Evolutionary conservation across 352 stramenopile species (phyloP).

Genomic region (Halophytophthora polymorphica): DNA sequence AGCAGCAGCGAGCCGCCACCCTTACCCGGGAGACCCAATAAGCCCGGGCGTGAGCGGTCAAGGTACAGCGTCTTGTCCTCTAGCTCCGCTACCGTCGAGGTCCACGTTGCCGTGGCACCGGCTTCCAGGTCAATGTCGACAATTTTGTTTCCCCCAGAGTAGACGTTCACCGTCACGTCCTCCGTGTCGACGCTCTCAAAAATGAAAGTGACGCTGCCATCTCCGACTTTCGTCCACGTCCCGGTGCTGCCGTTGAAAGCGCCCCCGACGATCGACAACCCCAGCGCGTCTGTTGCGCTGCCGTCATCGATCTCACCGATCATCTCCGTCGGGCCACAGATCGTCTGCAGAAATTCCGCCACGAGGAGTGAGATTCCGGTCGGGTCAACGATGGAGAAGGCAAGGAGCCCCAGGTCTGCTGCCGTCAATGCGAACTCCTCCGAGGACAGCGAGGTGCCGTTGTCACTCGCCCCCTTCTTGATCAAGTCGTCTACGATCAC

Average conservation of each 20-base stretch:
- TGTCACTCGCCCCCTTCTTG: neutral
- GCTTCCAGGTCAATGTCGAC: neutral
- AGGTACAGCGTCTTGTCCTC: too few relatives aligned
- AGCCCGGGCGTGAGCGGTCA: too few relatives aligned
- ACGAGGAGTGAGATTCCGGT: conserved; percentile 16
- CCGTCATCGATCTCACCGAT: conserved; percentile 17
- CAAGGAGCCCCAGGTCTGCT: conserved; percentile 2
- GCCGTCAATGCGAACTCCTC: conserved; percentile 18
- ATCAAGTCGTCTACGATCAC: conserved; percentile 1
- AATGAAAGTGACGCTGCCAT: conserved; percentile 3
- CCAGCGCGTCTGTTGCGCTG: neutral
- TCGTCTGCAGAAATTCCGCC: conserved; percentile 16
- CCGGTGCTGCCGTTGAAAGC: conserved; percentile 7
- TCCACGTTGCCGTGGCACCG: neutral
- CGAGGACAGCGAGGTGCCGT: neutral
- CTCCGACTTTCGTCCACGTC: conserved; percentile 8
- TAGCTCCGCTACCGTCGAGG: too few relatives aligned
- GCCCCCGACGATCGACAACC: conserved; percentile 6
- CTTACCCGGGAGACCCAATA: too few relatives aligned
- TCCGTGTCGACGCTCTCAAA: conserved; percentile 1
- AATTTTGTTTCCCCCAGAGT: neutral
- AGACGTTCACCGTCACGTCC: conserved; percentile 1
- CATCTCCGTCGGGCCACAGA: conserved; percentile 8
- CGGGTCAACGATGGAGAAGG: conserved; percentile 16
- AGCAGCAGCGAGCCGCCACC: too few relatives aligned